These are phyloP conservation scores for Linnemannia zychae DNA, from an alignment of 192 early-diverging fungal species.

Conservation along the genomic window DNA sequence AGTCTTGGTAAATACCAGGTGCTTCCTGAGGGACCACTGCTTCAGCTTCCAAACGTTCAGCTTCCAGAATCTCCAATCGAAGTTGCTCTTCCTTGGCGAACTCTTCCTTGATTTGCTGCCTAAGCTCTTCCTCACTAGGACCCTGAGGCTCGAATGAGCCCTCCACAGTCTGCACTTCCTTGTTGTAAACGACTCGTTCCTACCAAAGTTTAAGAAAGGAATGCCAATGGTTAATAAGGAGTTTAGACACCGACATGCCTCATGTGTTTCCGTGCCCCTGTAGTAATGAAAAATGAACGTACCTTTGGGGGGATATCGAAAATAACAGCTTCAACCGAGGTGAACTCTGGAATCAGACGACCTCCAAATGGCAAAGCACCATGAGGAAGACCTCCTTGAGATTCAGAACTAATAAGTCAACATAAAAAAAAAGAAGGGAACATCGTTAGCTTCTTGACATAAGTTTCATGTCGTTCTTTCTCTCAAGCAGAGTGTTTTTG, in stretches of 20 bases:
- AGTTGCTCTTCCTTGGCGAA: slow-evolving; percentile 69
- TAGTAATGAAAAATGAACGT: not conserved
- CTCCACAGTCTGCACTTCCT: slow-evolving; percentile 85
- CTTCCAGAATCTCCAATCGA: slow-evolving; percentile 59
- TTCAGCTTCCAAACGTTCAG: slow-evolving; percentile 58
- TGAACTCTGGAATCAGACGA: slow-evolving; percentile 73
- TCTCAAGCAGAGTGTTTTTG: not conserved
- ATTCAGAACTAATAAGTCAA: slow-evolving; percentile 13
- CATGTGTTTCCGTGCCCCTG: not conserved
- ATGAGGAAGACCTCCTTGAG: slow-evolving; percentile 19
- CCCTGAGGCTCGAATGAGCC: slow-evolving; percentile 65
- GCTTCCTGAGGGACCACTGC: slow-evolving; percentile 54
- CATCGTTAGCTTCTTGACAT: not conserved
- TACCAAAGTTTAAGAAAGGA: slow-evolving; percentile 22
- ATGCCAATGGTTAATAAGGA: not conserved
- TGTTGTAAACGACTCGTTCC: slow-evolving; percentile 91
- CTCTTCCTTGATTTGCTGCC: slow-evolving; percentile 74
- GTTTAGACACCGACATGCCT: not conserved
- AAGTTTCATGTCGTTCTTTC: not conserved
- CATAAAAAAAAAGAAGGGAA: slow-evolving; percentile 5
- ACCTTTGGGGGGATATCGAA: slow-evolving; percentile 92
- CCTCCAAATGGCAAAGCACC: slow-evolving; percentile 4
- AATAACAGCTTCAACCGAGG: slow-evolving; percentile 79
- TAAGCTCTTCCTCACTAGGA: slow-evolving; percentile 64
- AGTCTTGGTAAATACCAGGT: slow-evolving; percentile 41